These are phyloP conservation scores for Candida neerlandica DNA, from an alignment of 1,139 yeast genomes.

Conservation along the genomic window DNA sequence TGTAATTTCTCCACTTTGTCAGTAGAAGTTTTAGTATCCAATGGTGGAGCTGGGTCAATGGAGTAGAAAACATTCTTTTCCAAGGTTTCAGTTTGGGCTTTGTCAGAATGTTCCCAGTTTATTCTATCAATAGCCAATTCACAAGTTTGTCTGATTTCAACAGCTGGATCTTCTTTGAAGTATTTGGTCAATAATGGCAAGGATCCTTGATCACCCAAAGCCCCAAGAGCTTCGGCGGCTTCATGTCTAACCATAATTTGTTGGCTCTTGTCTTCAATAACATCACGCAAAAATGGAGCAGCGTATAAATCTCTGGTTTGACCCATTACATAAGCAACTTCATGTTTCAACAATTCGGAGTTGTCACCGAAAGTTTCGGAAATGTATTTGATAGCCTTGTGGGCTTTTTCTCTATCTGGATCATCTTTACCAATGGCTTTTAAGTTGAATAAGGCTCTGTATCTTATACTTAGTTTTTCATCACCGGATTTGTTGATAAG, in stretches of 20 bases:
- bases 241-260: slow-evolving; percentile 98
- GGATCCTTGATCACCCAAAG: slow-evolving; percentile 84
- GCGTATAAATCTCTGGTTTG: slow-evolving; percentile 86
- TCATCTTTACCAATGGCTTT: slow-evolving; percentile 77
- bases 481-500: slow-evolving; percentile 65
- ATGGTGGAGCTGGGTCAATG: slow-evolving; percentile 98
- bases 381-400: slow-evolving; percentile 77
- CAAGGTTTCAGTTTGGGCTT: slow-evolving; percentile 62
- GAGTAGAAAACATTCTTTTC: slow-evolving; percentile 80
- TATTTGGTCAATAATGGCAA: slow-evolving; percentile 66
- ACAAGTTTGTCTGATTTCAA: slow-evolving; percentile 95
- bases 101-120: slow-evolving; percentile 82
- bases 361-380: slow-evolving; percentile 78
- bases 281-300: slow-evolving; percentile 73
- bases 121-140: slow-evolving; percentile 95
- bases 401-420: slow-evolving; percentile 49
- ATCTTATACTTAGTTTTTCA: slow-evolving; percentile 78
- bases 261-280: slow-evolving; percentile 67
- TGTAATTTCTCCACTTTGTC: slow-evolving; percentile 64
- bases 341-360: slow-evolving; percentile 95
- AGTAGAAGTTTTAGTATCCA: slow-evolving; percentile 60
- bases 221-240: slow-evolving; percentile 99
- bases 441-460: slow-evolving; percentile 89
- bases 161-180: slow-evolving; percentile 69
- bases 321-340: slow-evolving; percentile 97